Evolutionary conservation across 1,284 basidiomycete genomes (phyloP), one percentile per base, ranked within the genome.

Genomic region (Trametes polyzona): DNA sequence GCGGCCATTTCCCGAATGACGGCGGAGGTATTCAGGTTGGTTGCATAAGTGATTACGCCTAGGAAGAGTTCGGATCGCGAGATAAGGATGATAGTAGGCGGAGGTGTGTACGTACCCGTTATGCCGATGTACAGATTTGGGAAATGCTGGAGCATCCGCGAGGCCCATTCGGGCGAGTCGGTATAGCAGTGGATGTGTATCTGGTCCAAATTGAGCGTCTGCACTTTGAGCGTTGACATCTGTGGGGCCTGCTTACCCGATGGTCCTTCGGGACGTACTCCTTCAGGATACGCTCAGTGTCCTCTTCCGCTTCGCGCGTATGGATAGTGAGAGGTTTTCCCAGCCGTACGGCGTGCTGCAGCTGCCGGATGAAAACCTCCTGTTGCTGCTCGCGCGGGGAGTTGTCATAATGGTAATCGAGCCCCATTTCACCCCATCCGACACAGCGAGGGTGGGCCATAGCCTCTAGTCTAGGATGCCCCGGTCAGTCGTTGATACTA

Each of bases 111-210:
- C 70, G 41, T 50, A 82, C 87, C 86, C 16, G 91, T 93, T 50
- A 93, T 83, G 2, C 92, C 91, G 47, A 93, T 90, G 68, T 83
- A 87, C 12, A 92, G 80, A 67, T 92, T 91, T 0, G 88, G 83
- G 68, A 93, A 93, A 64, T 91, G 81, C 16, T 81, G 81, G 0
- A 93, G 76, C n/a, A 93, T 77, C 4, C 84, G 79, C 42, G 77
- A 76, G 1, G 86, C 90, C 63, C 92, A 87, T 19, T 78, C 83
- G 0, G 88, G 88, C 0, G 87, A 78, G 68, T 93, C 91, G 1
- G 91, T 93, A 71, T 90, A 93, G 67, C 90, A 92, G 65, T 92
- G 90, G 2, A 92, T 77, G 63, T 91, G 89, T 32, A 92, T 87
- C 86, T 90, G 52, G n/a, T 2, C n/a, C n/a, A n/a, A n/a, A n/a